Evolutionary conservation across 2,329 filamentous ascomycete species (phyloP).

Genomic region (Falciphora oryzae): DNA sequence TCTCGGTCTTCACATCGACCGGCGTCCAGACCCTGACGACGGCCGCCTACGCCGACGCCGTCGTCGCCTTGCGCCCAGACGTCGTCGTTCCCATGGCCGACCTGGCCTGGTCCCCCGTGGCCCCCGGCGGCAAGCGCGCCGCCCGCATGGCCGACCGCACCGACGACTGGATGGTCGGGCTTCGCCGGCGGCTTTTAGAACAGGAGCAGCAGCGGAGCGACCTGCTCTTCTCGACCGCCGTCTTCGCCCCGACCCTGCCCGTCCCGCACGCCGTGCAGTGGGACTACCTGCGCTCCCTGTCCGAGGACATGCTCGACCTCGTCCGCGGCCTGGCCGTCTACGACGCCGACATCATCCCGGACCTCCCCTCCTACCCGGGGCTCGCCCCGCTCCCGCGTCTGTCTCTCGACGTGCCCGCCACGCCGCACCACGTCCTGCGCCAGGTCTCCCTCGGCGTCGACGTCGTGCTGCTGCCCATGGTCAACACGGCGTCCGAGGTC

Average conservation of each 20-base stretch:
- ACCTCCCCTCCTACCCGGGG: conserved; percentile 51
- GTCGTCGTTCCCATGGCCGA: conserved; percentile 76
- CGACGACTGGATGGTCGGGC: conserved; percentile 70
- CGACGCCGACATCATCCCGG: conserved; percentile 61
- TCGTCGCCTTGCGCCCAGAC: conserved; percentile 66
- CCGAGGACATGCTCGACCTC: conserved; percentile 47
- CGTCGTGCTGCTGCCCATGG: conserved; percentile 70
- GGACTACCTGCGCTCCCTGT: conserved; percentile 70
- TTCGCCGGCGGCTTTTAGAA: conserved; percentile 41
- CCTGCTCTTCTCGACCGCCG: conserved; percentile 27
- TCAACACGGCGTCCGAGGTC: conserved; percentile 69
- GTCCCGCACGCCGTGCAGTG: conserved; percentile 69
- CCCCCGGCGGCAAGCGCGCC: conserved; percentile 61
- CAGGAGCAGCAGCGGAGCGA: conserved; percentile 14
- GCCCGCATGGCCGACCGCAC: conserved; percentile 83
- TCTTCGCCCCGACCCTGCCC: conserved; percentile 67
- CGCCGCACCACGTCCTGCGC: conserved; percentile 70
- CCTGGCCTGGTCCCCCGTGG: conserved; percentile 40
- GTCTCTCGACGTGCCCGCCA: conserved; percentile 62
- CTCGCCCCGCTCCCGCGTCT: conserved; percentile 65
- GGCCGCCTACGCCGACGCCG: conserved; percentile 61
- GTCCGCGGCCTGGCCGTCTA: conserved; percentile 74
- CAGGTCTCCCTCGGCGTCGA: conserved; percentile 76
- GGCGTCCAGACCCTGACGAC: conserved; percentile 71
- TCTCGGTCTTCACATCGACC: conserved; percentile 79